Evolutionary conservation across 305 asterid species (phyloP), one percentile per base, ranked within the genome.

Genomic region (Stenogyne calaminthoides): DNA sequence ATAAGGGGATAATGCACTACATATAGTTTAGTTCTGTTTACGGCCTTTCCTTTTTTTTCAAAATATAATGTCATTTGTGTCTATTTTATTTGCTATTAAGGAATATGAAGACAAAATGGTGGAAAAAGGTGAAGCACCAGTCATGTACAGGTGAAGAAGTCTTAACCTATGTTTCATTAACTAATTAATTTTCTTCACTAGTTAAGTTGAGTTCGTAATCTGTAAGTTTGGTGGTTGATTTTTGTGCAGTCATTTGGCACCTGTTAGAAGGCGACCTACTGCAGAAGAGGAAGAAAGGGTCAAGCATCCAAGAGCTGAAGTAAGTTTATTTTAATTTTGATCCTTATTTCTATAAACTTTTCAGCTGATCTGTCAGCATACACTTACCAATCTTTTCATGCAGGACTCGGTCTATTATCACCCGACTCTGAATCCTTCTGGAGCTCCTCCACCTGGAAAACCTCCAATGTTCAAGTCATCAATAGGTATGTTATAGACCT

Each of bases 391-490:
- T 60, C 55, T 73, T 37, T 69, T 77, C 74, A 34, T 81, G 91
- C 88, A 95, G 99, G 99, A 95, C 81, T 95, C 99, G 0, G 99
- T 95, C 66, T 95, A 95, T 75, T 92, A 87, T 80, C 99, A 95
- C 84, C 99, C 98, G n/a, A 92, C 96, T 9, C 84, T 92, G 65
- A 95, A 95, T 86, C 99, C 99, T 73, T 87, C 98, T 69, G 99
- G 99, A 72, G 99, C 98, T 71, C 99, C 99, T 44, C 99, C 99
- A 15, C 99, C 98, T 59, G 99, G 99, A 70, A 95, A 95, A 75
- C 96, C 96, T 77, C 99, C 96, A 49, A 91, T 95, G 99, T 95
- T 87, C 74, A 95, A 95, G 79, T 91, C 99, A 65, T 92, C 98
- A 36, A 82, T 95, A 77, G 98, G 99, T 91, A 65, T 64, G 76